Conservation (phyloP, 1,284 basidiomycete species). For the Malassezia japonica region DNA sequence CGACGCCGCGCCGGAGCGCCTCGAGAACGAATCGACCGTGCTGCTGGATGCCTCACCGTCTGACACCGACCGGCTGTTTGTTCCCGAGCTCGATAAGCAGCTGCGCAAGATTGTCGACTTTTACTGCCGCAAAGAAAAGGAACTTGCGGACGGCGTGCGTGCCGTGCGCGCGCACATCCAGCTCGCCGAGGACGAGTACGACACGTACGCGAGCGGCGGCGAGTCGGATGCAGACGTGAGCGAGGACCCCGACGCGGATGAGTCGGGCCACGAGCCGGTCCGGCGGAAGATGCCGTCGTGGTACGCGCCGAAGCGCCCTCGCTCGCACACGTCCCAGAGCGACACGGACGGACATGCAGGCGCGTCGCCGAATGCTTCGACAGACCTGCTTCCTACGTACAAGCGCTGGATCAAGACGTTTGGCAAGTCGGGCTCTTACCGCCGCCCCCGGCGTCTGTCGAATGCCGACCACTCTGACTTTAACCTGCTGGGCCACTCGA, state of each 20-base stretch:
- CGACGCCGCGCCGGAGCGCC: conserved; percentile 14
- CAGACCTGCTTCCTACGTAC: neutral
- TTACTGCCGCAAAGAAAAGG: conserved; percentile 58
- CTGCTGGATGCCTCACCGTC: conserved; percentile 24
- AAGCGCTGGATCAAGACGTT: conserved; percentile 14
- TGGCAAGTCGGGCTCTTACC: conserved; percentile 10
- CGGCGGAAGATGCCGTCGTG: neutral
- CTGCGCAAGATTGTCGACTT: conserved; percentile 72
- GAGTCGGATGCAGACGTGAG: conserved; percentile 56
- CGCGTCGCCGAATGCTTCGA: neutral
- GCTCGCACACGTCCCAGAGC: conserved; percentile 1
- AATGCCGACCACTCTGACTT: neutral
- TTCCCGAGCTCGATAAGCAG: conserved; percentile 65
- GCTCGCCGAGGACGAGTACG: conserved; percentile 28
- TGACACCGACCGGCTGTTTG: conserved; percentile 36
- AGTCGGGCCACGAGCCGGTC: neutral
- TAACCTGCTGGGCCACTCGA: conserved; percentile 6
- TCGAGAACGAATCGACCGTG: conserved; percentile 39
- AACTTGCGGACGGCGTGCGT: conserved; percentile 48
- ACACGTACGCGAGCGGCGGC: conserved; percentile 51
- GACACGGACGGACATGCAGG: neutral
- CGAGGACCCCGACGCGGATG: conserved; percentile 56
- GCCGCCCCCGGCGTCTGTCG: neutral
- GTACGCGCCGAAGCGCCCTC: conserved; percentile 1
- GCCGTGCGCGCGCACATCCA: conserved; percentile 30